A percentile compares a stretch with the other conserved stretches of the same genome.
Evolutionary conservation across 345 rosid genomes (phyloP).

Genomic region (Salix caprea): DNA sequence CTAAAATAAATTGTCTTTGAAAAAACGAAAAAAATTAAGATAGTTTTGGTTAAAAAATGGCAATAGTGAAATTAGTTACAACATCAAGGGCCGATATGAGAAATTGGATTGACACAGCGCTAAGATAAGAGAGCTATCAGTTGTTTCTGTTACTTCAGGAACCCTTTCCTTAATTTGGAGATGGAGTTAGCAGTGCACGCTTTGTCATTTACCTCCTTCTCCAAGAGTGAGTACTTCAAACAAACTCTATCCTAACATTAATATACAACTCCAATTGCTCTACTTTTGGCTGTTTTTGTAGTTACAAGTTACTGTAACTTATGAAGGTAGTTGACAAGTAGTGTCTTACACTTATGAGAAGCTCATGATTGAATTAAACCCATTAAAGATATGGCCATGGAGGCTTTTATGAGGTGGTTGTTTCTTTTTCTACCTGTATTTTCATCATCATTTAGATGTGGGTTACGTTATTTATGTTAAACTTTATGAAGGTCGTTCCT

Average conservation of each 20-base stretch:
- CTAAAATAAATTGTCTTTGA: no score
- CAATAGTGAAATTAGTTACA: slow-evolving; percentile 6
- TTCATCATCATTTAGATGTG: background rate
- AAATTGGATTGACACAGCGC: background rate
- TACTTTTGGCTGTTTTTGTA: background rate
- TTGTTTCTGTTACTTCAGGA: background rate
- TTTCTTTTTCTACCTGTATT: background rate
- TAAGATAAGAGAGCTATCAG: slow-evolving; percentile 19
- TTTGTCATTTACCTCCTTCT: slow-evolving; percentile 20
- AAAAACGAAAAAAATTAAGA: no score
- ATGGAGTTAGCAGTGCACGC: slow-evolving; percentile 38
- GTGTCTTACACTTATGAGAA: background rate
- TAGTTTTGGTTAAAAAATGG: background rate
- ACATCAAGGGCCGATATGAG: slow-evolving; percentile 5
- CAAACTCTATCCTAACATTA: background rate
- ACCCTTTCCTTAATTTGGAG: background rate
- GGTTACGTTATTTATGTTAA: slow-evolving; percentile 11
- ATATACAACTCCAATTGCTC: background rate
- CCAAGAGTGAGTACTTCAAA: slow-evolving; percentile 21
- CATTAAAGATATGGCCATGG: slow-evolving; percentile 7
- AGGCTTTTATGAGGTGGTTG: slow-evolving; percentile 14
- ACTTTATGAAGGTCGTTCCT: slow-evolving; percentile 18
- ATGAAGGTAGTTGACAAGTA: background rate
- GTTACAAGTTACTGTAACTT: slow-evolving; percentile 8
- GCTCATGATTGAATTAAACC: slow-evolving; percentile 9